phyloP scores from a whole-genome alignment of 1,284 basidiomycete genomes.

The Cronartium quercuum region DNA sequence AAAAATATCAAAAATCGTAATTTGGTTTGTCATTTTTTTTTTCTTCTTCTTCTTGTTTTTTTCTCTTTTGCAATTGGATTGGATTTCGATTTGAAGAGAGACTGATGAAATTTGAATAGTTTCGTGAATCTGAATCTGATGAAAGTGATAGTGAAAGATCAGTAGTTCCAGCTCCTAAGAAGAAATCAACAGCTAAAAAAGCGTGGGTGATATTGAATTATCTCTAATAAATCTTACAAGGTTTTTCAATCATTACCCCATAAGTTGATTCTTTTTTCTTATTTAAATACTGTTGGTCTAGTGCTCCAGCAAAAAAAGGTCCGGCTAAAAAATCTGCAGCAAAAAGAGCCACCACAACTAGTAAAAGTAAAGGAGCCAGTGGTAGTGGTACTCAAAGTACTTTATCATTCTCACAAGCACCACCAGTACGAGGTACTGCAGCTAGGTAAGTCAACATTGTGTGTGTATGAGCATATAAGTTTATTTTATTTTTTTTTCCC shows the following conservation, averaged over 20 bases:
- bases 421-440: constrained; percentile 9
- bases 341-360: background rate
- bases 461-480: too few relatives aligned
- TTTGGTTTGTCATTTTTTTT: background rate
- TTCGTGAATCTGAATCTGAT: background rate
- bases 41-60: background rate
- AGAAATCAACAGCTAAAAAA: constrained; percentile 45
- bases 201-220: constrained; percentile 22
- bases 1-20: background rate
- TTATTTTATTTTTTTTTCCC: too few relatives aligned
- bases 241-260: too few relatives aligned
- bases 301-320: constrained; percentile 18
- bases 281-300: background rate
- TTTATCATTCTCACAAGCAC: constrained; percentile 11
- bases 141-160: background rate
- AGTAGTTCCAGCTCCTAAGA: constrained; percentile 49
- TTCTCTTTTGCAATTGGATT: constrained; percentile 2
- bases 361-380: background rate
- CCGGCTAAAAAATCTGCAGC: constrained; percentile 15
- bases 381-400: constrained; percentile 13
- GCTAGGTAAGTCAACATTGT: constrained; percentile 11
- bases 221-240: background rate
- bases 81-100: background rate
- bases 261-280: too few relatives aligned
- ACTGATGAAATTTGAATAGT: background rate